A percentile compares a stretch with the other conserved stretches of the same genome.
Evolutionary conservation across 208 protist species (phyloP).

Genomic region (Trypanosoma congolense): DNA sequence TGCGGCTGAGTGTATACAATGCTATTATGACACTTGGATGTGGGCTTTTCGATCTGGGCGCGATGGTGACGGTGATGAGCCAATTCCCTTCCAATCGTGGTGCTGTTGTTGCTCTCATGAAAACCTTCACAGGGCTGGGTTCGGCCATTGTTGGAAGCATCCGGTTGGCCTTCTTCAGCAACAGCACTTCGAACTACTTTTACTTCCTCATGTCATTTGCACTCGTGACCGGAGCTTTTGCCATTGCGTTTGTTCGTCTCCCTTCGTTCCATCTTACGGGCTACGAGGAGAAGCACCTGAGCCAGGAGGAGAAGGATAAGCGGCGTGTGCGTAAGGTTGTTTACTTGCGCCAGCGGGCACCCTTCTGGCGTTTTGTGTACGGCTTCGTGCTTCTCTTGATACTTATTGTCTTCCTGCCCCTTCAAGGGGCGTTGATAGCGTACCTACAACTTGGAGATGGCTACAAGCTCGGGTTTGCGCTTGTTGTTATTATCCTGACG

Average conservation of each 20-base stretch:
- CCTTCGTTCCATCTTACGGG: slow-evolving; percentile 67
- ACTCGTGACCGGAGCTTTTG: slow-evolving; percentile 28
- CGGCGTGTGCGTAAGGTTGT: slow-evolving; percentile 33
- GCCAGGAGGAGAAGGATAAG: slow-evolving; percentile 27
- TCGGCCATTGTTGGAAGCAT: slow-evolving; percentile 29
- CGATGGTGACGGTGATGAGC: slow-evolving; percentile 46
- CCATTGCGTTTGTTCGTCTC: slow-evolving; percentile 44
- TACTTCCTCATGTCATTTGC: slow-evolving; percentile 46
- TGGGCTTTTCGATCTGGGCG: slow-evolving; percentile 36
- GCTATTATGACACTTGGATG: slow-evolving; percentile 57
- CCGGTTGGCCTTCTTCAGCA: slow-evolving; percentile 60
- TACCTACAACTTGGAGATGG: slow-evolving; percentile 26
- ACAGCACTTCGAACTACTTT: slow-evolving; percentile 41
- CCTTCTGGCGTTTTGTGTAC: slow-evolving; percentile 49
- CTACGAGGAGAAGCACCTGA: slow-evolving; percentile 41
- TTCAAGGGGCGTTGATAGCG: slow-evolving; percentile 45
- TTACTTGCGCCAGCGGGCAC: slow-evolving; percentile 68
- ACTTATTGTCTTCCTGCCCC: slow-evolving; percentile 61
- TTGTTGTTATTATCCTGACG: slow-evolving; percentile 31
- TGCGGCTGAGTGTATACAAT: slow-evolving; percentile 38
- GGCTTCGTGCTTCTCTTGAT: slow-evolving; percentile 53
- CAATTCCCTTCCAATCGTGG: slow-evolving; percentile 41
- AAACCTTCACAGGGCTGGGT: slow-evolving; percentile 46
- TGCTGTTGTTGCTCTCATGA: slow-evolving; percentile 46
- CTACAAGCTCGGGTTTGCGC: slow-evolving; percentile 40